Base-by-base conservation (phyloP, 1,139 yeast species). In the Debaryomyces sp. region DNA sequence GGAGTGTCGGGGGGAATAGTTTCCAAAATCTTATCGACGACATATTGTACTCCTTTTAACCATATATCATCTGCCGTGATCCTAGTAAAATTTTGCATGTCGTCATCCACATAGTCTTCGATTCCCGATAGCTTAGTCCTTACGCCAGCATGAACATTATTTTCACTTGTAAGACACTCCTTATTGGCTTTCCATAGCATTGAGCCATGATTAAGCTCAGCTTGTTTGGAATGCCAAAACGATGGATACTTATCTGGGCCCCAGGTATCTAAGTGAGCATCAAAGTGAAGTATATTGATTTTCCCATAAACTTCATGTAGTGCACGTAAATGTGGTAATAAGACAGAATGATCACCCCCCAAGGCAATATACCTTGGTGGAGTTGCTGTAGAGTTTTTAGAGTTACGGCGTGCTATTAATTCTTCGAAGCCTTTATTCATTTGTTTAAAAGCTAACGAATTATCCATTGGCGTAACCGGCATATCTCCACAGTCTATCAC, bases 231-330 rank as follows among this genome's bases (percentile, higher is more conserved):
- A 52, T 78, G 80, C 95, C 94, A 87, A 60, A 76, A 83, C 10
- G 86, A 75, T 13, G 92, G 92, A 53, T 75, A 75, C 50, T 74
- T 74, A 49, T 78, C 76, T n/a, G 92, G 92, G 38, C 80, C 70
- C 94, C 94, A 87, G 12, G 92, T 86, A 62, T 87, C 94, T 55
- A 87, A 74, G 67, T 87, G 94, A 6, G 92, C 90, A 63, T 85
- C 92, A 59, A 87, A 87, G 65, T 87, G 95, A 50, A 87, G 78
- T 30, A 87, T 80, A 33, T 87, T 82, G 40, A 87, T 63, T 12
- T 82, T 82, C 0, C 92, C 94, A 59, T 87, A 81, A 15, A 76
- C 60, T 48, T 78, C 69, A 50, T 81, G 64, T 49, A 86, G 71
- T 0, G 89, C 85, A 51, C 94, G 73, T 49, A 87, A 65, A 53